Conservation (phyloP, 352 stramenopile species). For the Aphanomyces euteiches region DNA sequence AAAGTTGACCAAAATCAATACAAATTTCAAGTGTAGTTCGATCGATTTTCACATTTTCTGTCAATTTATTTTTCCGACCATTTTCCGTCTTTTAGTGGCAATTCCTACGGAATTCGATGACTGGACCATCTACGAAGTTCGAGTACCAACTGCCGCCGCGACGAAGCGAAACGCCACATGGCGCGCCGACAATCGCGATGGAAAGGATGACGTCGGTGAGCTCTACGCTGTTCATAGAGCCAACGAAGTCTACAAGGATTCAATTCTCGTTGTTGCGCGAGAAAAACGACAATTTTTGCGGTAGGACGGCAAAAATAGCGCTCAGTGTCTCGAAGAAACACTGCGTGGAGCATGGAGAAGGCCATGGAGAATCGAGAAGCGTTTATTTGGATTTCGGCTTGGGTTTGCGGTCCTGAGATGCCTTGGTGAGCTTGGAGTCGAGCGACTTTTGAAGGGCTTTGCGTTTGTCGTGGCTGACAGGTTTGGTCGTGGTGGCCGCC, state of each 20-base stretch:
- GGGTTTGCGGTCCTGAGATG: slow-evolving; percentile 48
- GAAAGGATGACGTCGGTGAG: no score
- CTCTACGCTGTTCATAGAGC: no score
- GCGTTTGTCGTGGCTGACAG: slow-evolving; percentile 43
- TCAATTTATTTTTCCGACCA: neutral
- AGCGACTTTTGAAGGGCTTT: slow-evolving; percentile 72
- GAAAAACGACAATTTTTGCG: no score
- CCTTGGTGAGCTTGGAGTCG: slow-evolving; percentile 52
- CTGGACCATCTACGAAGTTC: no score
- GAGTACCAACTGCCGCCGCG: no score
- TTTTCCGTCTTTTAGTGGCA: neutral
- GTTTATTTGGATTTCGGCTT: slow-evolving; percentile 44
- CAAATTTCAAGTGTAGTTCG: neutral
- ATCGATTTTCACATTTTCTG: neutral
- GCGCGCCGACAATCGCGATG: no score
- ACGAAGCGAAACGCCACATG: no score
- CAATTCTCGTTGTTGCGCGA: no score
- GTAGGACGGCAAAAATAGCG: no score
- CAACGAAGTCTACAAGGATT: no score
- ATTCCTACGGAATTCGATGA: neutral
- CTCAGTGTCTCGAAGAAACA: no score
- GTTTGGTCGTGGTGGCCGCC: neutral
- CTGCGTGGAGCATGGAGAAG: no score
- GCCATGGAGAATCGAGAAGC: neutral
- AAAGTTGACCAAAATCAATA: neutral